These are phyloP conservation scores for Logfia minima DNA, from an alignment of 129 eudicot genomes.

Conservation along the genomic window DNA sequence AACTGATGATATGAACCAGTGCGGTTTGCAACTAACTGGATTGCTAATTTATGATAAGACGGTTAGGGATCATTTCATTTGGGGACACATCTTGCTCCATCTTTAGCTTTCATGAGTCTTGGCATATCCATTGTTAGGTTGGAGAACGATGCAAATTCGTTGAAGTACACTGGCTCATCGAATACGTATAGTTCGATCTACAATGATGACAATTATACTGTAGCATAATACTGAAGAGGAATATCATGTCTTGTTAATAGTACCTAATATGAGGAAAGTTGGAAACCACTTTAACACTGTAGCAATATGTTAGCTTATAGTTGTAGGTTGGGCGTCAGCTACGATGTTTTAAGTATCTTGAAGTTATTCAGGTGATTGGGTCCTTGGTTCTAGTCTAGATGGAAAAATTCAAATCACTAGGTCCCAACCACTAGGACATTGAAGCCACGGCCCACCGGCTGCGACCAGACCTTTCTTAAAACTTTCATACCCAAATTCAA, in stretches of 20 bases:
- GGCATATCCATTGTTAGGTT: too few relatives aligned
- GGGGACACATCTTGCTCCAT: too few relatives aligned
- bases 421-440: constrained; percentile 16
- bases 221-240: too few relatives aligned
- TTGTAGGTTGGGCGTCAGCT: not conserved
- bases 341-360: not conserved
- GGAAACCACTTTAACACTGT: not conserved
- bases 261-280: not conserved
- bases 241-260: not conserved
- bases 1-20: not conserved
- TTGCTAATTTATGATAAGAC: too few relatives aligned
- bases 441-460: not conserved
- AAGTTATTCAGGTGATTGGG: not conserved
- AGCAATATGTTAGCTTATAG: not conserved
- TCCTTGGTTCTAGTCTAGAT: not conserved
- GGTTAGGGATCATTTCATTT: too few relatives aligned
- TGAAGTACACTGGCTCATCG: not conserved
- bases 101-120: too few relatives aligned
- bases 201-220: too few relatives aligned
- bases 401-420: constrained; percentile 4
- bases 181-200: too few relatives aligned
- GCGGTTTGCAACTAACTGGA: not conserved
- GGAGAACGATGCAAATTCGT: too few relatives aligned
- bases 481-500: not conserved
- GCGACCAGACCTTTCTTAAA: not conserved